Base-by-base conservation (phyloP, 2,329 filamentous ascomycete species). In the Fusarium sp. region DNA sequence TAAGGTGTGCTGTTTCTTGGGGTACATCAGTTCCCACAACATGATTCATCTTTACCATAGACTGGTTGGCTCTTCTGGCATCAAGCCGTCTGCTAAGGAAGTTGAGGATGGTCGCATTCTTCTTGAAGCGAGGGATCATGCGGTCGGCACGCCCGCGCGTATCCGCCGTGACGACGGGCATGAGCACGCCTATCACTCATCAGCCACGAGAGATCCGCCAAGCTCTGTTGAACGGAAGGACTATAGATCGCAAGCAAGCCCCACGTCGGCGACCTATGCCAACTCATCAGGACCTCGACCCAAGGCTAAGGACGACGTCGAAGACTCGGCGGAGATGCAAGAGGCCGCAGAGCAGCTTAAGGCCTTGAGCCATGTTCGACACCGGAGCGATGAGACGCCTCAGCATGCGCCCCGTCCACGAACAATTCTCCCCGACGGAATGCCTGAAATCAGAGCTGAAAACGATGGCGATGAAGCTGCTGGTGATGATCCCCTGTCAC, bases 291-390 rank as follows among this genome's bases (percentile, higher is more conserved):
- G 66, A 13, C 54, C 69, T 6, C 74, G 79, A 2, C 70, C 71
- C 18, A 83, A 84, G 62, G 69, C 80, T 3, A 84, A 83, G 65
- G 78, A 82, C 13, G 82, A 83, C 16, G 81, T 81, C 7, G 90
- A 91, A 77, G 90, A 92, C 66, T 91, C 90, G n/a, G 90, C 88
- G 10, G 91, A 92, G 81, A 92, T 92, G 89, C 89, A 92, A 74
- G 90, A 92, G 80, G 91, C 91, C 22, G 91, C 91, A 5, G 90
- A 92, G 77, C 90, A 92, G 79, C 84, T 92, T 7, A 92, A 92
- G 76, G 90, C 90, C 2, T 80, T 92, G 47, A 92, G 91, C 74
- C 90, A 92, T 76, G 87, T 92, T 63, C 87, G 90, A 4, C 89
- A 89, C 69, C 78, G 86, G 20, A 88, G 87, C 70, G 87, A 88